These are phyloP conservation scores for Trametes punicea DNA, from an alignment of 768 basidiomycete genomes.

Conservation along the genomic window DNA sequence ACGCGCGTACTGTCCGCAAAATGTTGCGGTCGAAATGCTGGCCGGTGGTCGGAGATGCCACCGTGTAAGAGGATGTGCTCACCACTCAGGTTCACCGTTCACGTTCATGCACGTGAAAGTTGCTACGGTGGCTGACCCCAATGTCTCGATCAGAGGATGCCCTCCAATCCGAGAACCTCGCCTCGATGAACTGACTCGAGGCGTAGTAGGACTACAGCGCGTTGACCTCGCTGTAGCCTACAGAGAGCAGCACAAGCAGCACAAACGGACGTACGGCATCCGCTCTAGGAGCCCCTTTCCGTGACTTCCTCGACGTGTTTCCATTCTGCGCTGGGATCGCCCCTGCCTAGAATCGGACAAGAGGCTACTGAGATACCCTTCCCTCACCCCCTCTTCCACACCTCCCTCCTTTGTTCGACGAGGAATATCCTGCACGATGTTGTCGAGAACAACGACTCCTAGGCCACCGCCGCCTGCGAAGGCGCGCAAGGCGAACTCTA, in stretches of 20 bases:
- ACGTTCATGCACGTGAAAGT: neutral
- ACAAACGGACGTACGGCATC: neutral
- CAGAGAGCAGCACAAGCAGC: neutral
- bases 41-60: too few species aligned
- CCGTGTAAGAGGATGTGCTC: too few species aligned
- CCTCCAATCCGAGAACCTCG: neutral
- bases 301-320: neutral
- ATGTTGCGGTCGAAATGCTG: neutral
- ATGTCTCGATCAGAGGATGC: neutral
- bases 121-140: neutral
- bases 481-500: constrained; percentile 46
- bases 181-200: neutral
- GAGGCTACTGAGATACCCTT: neutral
- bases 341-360: neutral
- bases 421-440: constrained; percentile 27
- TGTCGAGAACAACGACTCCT: constrained; percentile 41
- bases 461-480: constrained; percentile 67
- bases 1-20: neutral
- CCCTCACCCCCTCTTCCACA: neutral
- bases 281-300: neutral
- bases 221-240: neutral
- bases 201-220: neutral
- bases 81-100: too few species aligned
- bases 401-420: too few species aligned
- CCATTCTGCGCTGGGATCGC: neutral